Base-by-base conservation (phyloP, 2,329 filamentous ascomycete genomes). In the Aspergillus latus region DNA sequence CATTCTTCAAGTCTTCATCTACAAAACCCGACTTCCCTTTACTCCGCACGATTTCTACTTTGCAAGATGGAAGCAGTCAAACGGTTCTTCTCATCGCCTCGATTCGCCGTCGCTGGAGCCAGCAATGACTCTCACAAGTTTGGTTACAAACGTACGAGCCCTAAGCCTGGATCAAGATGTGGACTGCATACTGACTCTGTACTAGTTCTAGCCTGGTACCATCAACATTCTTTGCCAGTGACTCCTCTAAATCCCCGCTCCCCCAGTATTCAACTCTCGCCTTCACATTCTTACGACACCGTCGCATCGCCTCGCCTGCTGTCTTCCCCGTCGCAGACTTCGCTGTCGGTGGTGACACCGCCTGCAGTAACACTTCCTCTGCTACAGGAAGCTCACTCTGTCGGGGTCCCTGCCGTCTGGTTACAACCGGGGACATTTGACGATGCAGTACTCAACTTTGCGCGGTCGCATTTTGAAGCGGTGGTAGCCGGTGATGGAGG, bases 371-470 rank as follows among this genome's bases (percentile, higher is more conserved):
- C 94, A 1, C 81, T 87, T 57, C 76, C 85, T 66, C 78, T 95
- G 6, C 78, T 97, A 40, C 80, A 86, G 59, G 89, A 96, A 72
- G 94, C 93, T 0, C 89, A 87, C 72, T 78, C 83, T 54, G 79
- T 88, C 9, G 87, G 92, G 3, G 77, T 96, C 44, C 82, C 84
- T 15, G 83, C 89, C 28, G 86, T 96, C 4, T 96, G 90, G 89
- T 77, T 97, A 63, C 94, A 97, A 76, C 94, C 94, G 0, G 94
- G 93, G 1, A 92, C 86, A 13, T 97, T 89, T 69, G 86, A 96
- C 70, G 84, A 89, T 50, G 84, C 85, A 56, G 88, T 91, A 21
- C 70, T 96, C 60, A 77, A 82, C 40, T 92, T 84, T 72, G 91
- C 90, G 2, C 78, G 81, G 58, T 77, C 77, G 45, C 82, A 88